A percentile compares a stretch with the other conserved stretches of the same genome.
Evolutionary conservation across 2,329 filamentous ascomycete species (phyloP).

Genomic region (Penicillium psychrosexuale): DNA sequence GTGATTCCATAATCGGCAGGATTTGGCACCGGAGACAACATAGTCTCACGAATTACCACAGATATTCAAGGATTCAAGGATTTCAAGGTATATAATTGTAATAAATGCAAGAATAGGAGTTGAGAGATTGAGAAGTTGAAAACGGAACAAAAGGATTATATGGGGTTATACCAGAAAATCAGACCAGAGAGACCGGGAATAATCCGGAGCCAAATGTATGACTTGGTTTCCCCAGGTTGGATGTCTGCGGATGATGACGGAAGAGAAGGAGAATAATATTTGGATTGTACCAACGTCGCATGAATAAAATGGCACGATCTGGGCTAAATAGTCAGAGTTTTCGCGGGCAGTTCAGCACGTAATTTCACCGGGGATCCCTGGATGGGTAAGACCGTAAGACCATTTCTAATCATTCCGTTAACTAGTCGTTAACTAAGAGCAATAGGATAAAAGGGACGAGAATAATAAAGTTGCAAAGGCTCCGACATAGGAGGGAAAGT

Average conservation of each 20-base stretch:
- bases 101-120: not conserved
- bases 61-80: not conserved
- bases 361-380: slow-evolving; percentile 8
- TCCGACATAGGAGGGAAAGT: slow-evolving; percentile 4
- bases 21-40: slow-evolving; percentile 47
- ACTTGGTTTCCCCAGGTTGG: too few relatives aligned
- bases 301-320: too few relatives aligned
- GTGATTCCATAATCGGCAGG: slow-evolving; percentile 71
- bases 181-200: not conserved
- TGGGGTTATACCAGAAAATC: not conserved
- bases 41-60: slow-evolving; percentile 18
- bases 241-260: not conserved
- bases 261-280: not conserved
- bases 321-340: too few relatives aligned
- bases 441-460: not conserved
- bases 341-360: not conserved
- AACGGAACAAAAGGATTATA: not conserved
- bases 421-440: not conserved
- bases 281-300: too few relatives aligned
- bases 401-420: slow-evolving; percentile 1
- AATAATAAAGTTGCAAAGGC: not conserved
- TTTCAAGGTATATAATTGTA: not conserved
- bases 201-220: not conserved
- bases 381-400: not conserved
- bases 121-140: not conserved